Base-by-base conservation (phyloP, 371 early-diverging fungal genomes). In the Rhizopus sp. region DNA sequence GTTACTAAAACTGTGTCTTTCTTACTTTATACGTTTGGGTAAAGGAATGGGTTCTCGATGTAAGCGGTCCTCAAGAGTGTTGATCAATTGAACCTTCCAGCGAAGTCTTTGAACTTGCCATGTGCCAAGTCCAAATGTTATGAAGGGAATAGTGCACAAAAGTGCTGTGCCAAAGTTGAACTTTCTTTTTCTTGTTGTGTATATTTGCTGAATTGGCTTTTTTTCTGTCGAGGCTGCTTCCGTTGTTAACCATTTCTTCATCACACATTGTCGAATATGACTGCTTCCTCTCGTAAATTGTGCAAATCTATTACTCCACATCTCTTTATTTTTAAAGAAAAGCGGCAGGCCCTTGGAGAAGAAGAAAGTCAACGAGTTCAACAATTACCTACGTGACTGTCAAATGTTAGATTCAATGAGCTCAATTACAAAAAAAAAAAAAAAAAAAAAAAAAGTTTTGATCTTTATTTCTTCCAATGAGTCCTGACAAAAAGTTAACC, bases 61-160 rank as follows among this genome's bases (percentile, higher is more conserved):
- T 78, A 91, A 79, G 17, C 86, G 74, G 23, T 86, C 82, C 64
- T 92, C 88, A 29, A 88, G 69, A 13, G 81, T 78, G 48, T 88
- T 81, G 45, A 95, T 92, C 40, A 94, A 78, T 35, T 82, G 77
- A 3, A 87, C 80, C 71, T 97, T 97, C 96, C 96, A 95, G 31
- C 86, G 86, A 50, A 95, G 80, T 15, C 97, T 81, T 60, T 94
- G 88, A 1, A 91, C 84, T 71, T 97, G 97, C 96, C 97, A 97
- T 12, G 84, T 85, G 1, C 96, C 95, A 7, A 96, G 82, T 2
- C 86, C 86, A 70, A 94, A 90, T 0, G 93, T 89, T 35, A 87
- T 73, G 41, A 90, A 75, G 0, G 97, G 97, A 35, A 95, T 77
- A 0, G 86, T 64, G 60, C 70, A 84, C 62, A 72, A 73, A 16